Evolutionary conservation across 164 flowering plant species (phyloP).

Genomic region (Buxus sempervirens): DNA sequence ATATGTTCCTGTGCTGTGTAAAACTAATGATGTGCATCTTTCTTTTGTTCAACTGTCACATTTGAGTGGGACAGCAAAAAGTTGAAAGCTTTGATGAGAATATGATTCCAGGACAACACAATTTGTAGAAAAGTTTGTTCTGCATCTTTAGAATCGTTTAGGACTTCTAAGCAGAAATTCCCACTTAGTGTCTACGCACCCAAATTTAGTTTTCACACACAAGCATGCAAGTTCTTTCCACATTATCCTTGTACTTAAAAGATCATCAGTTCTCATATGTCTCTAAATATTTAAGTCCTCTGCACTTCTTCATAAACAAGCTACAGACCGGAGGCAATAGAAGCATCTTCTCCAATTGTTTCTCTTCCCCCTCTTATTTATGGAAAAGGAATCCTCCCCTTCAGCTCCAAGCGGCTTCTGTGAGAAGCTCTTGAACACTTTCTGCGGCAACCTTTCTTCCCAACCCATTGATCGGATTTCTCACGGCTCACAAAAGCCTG

Average conservation of each 20-base stretch:
- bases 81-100: slow-evolving; percentile 1
- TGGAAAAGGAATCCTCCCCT: slow-evolving; percentile 16
- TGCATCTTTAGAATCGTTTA: not conserved
- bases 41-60: not conserved
- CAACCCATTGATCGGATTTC: slow-evolving; percentile 15
- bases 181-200: not conserved
- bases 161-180: slow-evolving; percentile 7
- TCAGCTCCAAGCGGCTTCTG: slow-evolving; percentile 15
- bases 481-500: not conserved
- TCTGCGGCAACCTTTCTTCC: slow-evolving; percentile 19
- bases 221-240: not conserved
- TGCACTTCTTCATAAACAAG: not conserved
- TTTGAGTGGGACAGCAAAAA: not conserved
- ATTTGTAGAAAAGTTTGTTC: not conserved
- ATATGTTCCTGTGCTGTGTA: not conserved
- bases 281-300: not conserved
- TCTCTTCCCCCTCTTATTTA: not conserved
- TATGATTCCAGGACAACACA: slow-evolving; percentile 11
- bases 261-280: no score
- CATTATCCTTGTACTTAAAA: no score
- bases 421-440: slow-evolving; percentile 27
- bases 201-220: not conserved
- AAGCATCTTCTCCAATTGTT: not conserved
- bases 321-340: not conserved
- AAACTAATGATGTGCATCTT: not conserved